These are phyloP conservation scores for Austropuccinia psidii DNA, from an alignment of 1,284 basidiomycete species.

Conservation along the genomic window DNA sequence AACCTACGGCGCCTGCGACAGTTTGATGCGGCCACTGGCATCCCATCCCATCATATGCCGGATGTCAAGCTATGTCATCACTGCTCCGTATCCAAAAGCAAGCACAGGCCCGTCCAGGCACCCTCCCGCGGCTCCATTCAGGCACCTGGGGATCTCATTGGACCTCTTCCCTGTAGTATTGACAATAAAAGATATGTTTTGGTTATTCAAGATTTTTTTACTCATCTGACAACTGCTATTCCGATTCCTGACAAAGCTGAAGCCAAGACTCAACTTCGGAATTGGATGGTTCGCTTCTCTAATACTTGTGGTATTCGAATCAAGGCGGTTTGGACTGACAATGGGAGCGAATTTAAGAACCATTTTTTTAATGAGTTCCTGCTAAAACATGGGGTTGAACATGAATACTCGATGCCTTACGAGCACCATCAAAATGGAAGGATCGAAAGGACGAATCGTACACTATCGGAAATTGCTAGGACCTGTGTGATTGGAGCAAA, in stretches of 20 bases:
- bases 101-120: neutral
- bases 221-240: neutral
- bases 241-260: neutral
- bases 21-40: no score
- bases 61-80: neutral
- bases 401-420: neutral
- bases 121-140: neutral
- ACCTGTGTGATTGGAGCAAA: neutral
- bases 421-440: conserved; percentile 13
- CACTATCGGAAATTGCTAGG: neutral
- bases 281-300: neutral
- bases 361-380: neutral
- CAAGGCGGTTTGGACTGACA: neutral
- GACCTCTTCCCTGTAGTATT: neutral
- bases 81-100: neutral
- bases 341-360: neutral
- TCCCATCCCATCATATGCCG: no score
- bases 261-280: neutral
- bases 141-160: neutral
- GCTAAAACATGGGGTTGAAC: neutral
- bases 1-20: no score
- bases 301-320: neutral
- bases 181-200: neutral
- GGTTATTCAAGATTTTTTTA: neutral
- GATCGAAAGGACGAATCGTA: neutral